Percentiles rank a stretch among this genome's conserved stretches.
Evolutionary conservation across 1,284 basidiomycete species (phyloP).

Genomic region (Cystobasidium sp.): DNA sequence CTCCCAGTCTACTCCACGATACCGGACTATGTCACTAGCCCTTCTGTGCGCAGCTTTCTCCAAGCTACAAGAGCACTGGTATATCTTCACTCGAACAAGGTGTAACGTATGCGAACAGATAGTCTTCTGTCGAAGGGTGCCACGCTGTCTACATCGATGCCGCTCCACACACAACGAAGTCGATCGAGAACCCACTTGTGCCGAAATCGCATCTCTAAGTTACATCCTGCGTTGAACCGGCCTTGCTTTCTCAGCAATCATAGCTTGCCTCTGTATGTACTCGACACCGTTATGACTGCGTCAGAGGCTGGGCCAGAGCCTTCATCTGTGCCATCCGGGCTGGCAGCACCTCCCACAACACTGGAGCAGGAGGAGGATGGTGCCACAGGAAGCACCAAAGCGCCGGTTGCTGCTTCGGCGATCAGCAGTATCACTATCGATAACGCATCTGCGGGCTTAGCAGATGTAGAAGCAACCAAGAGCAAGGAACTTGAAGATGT

Average conservation of each 20-base stretch:
- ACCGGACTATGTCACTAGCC: too few species aligned
- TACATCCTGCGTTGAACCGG: background rate
- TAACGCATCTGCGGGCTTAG: background rate
- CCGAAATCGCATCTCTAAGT: too few species aligned
- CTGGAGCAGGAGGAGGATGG: background rate
- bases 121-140: too few species aligned
- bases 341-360: background rate
- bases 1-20: too few species aligned
- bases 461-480: slow-evolving; percentile 6
- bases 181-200: too few species aligned
- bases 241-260: slow-evolving; percentile 6
- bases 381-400: slow-evolving; percentile 8
- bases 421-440: background rate
- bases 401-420: slow-evolving; percentile 1
- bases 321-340: too few species aligned
- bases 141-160: too few species aligned
- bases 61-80: too few species aligned
- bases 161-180: too few species aligned
- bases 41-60: too few species aligned
- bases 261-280: slow-evolving; percentile 9
- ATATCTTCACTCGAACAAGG: too few species aligned
- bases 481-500: slow-evolving; percentile 7
- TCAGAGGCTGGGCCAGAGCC: background rate
- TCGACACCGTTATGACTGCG: background rate
- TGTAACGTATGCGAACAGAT: too few species aligned